Evolutionary conservation across 306 rosid species (phyloP), one percentile per base, ranked within the genome.

Genomic region (Abrus pulchellus): DNA sequence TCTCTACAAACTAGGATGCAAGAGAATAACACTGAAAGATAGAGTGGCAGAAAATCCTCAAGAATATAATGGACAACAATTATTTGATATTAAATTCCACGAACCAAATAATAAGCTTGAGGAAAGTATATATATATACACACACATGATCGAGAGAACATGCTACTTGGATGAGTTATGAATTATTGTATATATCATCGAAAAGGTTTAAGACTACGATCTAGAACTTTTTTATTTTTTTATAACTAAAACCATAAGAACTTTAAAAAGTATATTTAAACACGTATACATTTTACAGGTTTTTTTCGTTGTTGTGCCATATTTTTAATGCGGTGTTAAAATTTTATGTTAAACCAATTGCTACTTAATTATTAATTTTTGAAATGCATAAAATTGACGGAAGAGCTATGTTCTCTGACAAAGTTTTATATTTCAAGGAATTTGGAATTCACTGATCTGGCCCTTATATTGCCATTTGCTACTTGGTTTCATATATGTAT

Each of bases 1-100:
- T 92, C 83, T 70, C 92, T 56, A 64, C 83, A 80, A 88, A 86
- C 86, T 85, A 75, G 90, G 82, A 79, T 72, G 86, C 33, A 48
- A 82, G 80, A 77, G 85, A 83, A 87, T 86, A 82, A 84, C 50
- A 82, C 78, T 77, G 61, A 79, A 84, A 84, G 63, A 80, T 79
- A 74, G 75, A 74, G 80, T 60, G 61, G 54, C 74, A 53, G 53
- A 74, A 89, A 88, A 86, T 87, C 86, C 82, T 79, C 83, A 83
- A 77, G 75, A 65, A 62, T 76, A 87, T 82, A 76, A 88, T 85
- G 88, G 72, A 68, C 38, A 75, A 74, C 84, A 83, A 86, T 82
- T 82, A 78, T 76, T 62, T 72, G 86, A 70, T 70, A 54, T 82
- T 60, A 75, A 67, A 86, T 90, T 85, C 89, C 83, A 54, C 79